Base-by-base conservation (phyloP, 2,329 filamentous ascomycete genomes). In the Akanthomyces uredinophilus region DNA sequence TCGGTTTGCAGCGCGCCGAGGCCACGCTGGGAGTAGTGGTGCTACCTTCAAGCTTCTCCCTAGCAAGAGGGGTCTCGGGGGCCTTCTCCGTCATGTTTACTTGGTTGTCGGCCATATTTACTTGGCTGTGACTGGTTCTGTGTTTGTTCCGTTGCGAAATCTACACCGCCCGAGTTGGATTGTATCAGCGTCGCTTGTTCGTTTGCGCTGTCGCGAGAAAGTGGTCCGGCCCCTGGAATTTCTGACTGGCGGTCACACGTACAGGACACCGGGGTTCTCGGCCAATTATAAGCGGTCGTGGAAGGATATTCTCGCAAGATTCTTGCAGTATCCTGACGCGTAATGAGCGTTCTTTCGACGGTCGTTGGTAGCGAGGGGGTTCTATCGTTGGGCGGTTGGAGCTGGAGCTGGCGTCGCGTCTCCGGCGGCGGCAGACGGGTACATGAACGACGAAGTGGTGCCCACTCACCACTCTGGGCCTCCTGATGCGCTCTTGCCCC, bases 21-120 rank as follows among this genome's bases (percentile, higher is more conserved):
- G 47, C 39, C 5, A 37, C 35, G 16, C 18, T 1, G 13, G 41
- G 14, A 43, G 7, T 41, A 1, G 47, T 20, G 16, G 65, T 60
- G 75, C 74, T 76, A 90, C 89, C 86, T 75, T 94, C 90, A 60
- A 92, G 85, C 84, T 91, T 92, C 74, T 91, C 87, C 73, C 85
- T 82, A 71, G 83, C 79, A 64, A 83, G 81, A 63, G 81, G 77
- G 66, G 79, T 74, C 53, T 75, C 72, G 66, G 68, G 67, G 65
- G 75, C 75, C 62, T 71, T 71, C 60, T 81, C 78, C 64, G 76
- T 70, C 76, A 78, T 78, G 32, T 57, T 18, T 67, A 56, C 35
- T 27, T 43, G 18, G 4, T 32, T 59, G 18, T 81, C 78, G 63
- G 76, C 70, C 76, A 78, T 78, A 8, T 57, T 20, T 67, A 56